Conservation (phyloP, 148 eudicot species). For the Mesembryanthemum crystallinum region DNA sequence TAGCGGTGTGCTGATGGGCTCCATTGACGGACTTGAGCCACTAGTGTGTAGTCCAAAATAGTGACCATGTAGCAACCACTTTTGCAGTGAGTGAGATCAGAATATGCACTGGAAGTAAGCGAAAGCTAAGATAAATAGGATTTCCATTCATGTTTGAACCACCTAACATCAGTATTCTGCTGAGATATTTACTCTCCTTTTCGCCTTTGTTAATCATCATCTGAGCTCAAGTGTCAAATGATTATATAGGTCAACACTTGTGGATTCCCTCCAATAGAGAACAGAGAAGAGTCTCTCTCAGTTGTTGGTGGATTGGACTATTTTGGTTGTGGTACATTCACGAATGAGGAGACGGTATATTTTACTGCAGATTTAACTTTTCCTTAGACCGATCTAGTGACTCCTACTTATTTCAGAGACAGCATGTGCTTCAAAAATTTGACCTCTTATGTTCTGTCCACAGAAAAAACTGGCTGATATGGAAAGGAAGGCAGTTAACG, state of each 20-base stretch:
- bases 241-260: conserved; percentile 80
- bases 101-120: not conserved
- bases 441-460: conserved; percentile 30
- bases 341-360: conserved; percentile 82
- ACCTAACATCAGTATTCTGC: not conserved
- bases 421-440: conserved; percentile 10
- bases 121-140: not conserved
- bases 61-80: not conserved
- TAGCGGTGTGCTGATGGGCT: not conserved
- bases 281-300: conserved; percentile 66
- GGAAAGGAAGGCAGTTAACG: conserved; percentile 77
- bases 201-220: conserved; percentile 4
- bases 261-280: conserved; percentile 97
- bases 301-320: conserved; percentile 74
- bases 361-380: conserved; percentile 12
- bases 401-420: not conserved
- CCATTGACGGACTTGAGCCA: not conserved
- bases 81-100: not conserved
- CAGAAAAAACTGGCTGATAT: conserved; percentile 72
- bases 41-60: not conserved
- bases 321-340: conserved; percentile 71
- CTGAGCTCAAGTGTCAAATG: conserved; percentile 1
- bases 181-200: not conserved
- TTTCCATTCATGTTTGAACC: conserved; percentile 1
- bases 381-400: not conserved